A percentile compares a stretch with the other conserved stretches of the same genome.
Conservation (phyloP, 768 basidiomycete species). For the Agaricus blazei region DNA sequence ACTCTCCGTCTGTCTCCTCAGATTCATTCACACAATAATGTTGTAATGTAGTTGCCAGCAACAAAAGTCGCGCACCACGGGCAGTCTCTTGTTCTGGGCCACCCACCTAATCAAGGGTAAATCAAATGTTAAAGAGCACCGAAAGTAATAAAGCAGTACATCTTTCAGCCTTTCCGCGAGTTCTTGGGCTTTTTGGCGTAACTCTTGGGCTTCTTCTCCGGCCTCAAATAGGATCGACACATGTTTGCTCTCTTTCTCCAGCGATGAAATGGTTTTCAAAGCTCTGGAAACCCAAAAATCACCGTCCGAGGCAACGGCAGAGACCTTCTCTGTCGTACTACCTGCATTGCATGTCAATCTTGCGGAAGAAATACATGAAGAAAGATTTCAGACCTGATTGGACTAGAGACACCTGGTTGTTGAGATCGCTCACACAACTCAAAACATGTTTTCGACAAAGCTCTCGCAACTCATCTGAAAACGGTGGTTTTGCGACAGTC, state of each 20-base stretch:
- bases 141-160: slow-evolving; percentile 24
- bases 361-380: slow-evolving; percentile 6
- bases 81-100: slow-evolving; percentile 43
- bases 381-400: slow-evolving; percentile 38
- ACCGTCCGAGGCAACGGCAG: slow-evolving; percentile 64
- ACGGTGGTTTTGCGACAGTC: slow-evolving; percentile 53
- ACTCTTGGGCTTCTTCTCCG: slow-evolving; percentile 49
- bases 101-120: slow-evolving; percentile 14
- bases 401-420: slow-evolving; percentile 44
- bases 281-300: slow-evolving; percentile 76
- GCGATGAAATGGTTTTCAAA: slow-evolving; percentile 43
- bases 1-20: slow-evolving; percentile 43
- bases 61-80: slow-evolving; percentile 65
- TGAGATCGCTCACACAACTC: slow-evolving; percentile 69
- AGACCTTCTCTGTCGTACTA: slow-evolving; percentile 48
- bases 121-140: not conserved
- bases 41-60: slow-evolving; percentile 66
- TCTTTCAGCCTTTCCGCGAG: slow-evolving; percentile 36
- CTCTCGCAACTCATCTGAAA: slow-evolving; percentile 68
- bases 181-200: slow-evolving; percentile 42
- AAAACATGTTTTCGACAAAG: slow-evolving; percentile 69
- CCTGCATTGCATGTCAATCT: slow-evolving; percentile 19
- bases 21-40: slow-evolving; percentile 64
- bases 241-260: slow-evolving; percentile 71
- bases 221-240: slow-evolving; percentile 43